Conservation (phyloP, 2,329 filamentous ascomycete species). For the Emergomyces africanus region DNA sequence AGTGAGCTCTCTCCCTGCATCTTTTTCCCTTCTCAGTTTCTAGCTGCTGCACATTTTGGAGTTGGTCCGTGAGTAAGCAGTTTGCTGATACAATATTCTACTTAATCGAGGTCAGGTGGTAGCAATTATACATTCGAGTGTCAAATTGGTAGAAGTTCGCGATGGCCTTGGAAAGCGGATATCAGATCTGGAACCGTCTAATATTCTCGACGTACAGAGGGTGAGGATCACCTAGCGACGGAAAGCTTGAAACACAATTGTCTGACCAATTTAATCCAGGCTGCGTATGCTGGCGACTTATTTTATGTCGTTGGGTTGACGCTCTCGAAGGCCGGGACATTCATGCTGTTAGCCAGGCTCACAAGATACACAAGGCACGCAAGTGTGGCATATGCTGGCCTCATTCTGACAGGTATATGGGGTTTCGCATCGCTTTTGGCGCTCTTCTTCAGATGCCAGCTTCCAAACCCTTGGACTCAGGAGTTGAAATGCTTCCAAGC, state of each 20-base stretch:
- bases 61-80: background rate
- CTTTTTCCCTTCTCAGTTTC: background rate
- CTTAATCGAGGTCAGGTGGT: conserved; percentile 3
- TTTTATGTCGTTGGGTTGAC: conserved; percentile 9
- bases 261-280: conserved; percentile 2
- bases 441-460: conserved; percentile 7
- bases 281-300: conserved; percentile 9
- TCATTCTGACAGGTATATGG: conserved; percentile 1
- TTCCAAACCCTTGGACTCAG: conserved; percentile 7
- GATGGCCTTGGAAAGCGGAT: conserved; percentile 9
- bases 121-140: conserved; percentile 8
- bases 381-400: conserved; percentile 5
- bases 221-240: background rate
- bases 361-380: conserved; percentile 9
- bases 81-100: background rate
- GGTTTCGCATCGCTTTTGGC: conserved; percentile 8
- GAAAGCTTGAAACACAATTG: background rate
- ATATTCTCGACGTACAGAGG: conserved; percentile 6
- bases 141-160: conserved; percentile 9
- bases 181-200: background rate
- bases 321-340: conserved; percentile 8
- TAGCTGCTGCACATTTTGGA: background rate
- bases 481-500: conserved; percentile 7
- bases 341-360: conserved; percentile 9
- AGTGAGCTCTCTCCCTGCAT: conserved; percentile 1